A percentile compares a stretch with the other conserved stretches of the same genome.
These are phyloP conservation scores for Ascochyta pisi DNA, from an alignment of 2,329 filamentous ascomycete species.

Conservation along the genomic window DNA sequence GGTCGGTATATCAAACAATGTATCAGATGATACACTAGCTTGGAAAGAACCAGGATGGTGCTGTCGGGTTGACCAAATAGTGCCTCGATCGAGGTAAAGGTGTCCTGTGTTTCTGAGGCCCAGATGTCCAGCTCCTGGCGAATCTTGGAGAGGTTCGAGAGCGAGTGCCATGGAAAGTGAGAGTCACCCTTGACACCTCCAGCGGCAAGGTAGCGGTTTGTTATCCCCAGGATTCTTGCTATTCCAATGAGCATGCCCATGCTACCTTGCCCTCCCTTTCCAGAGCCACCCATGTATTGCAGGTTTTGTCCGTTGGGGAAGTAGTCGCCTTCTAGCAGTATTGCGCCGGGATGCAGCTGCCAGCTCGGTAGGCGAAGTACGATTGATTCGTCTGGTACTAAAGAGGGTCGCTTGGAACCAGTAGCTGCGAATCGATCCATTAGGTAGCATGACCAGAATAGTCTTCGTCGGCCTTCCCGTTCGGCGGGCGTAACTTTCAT, in stretches of 20 bases:
- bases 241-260: constrained; percentile 86
- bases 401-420: constrained; percentile 80
- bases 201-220: constrained; percentile 82
- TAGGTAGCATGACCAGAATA: constrained; percentile 90
- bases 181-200: constrained; percentile 89
- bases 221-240: constrained; percentile 79
- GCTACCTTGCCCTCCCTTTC: constrained; percentile 75
- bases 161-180: constrained; percentile 88
- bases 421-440: constrained; percentile 84
- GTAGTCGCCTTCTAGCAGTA: constrained; percentile 77
- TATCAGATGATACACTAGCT: constrained; percentile 84
- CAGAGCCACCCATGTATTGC: constrained; percentile 72
- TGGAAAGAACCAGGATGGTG: constrained; percentile 79
- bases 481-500: constrained; percentile 70
- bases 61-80: constrained; percentile 81
- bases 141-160: constrained; percentile 86
- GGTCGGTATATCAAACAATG: constrained; percentile 88
- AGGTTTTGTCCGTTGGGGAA: constrained; percentile 82
- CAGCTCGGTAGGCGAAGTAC: constrained; percentile 77
- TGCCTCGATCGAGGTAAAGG: constrained; percentile 76
- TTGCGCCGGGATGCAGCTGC: constrained; percentile 66
- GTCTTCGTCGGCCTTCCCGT: constrained; percentile 75
- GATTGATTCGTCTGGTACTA: constrained; percentile 79
- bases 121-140: constrained; percentile 84
- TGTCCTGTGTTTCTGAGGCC: constrained; percentile 80